phyloP scores from a whole-genome alignment of 2,329 filamentous ascomycete genomes.

The Cladophialophora bantiana region DNA sequence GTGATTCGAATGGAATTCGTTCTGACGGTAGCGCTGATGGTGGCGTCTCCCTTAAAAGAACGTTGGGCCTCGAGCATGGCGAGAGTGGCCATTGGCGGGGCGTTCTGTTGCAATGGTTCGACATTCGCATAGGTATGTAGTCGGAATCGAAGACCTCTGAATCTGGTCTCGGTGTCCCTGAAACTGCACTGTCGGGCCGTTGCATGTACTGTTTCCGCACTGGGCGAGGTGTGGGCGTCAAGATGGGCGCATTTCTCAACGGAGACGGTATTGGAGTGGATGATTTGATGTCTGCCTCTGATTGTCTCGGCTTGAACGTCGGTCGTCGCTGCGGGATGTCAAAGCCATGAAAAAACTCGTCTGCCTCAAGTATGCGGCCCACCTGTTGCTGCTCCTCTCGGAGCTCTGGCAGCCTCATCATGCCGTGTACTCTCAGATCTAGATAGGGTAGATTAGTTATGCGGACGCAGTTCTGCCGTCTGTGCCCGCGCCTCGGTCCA shows the following conservation, averaged over 20 bases:
- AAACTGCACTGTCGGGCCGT: constrained; percentile 9
- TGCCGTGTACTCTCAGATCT: constrained; percentile 12
- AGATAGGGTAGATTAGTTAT: constrained; percentile 41
- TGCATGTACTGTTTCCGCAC: constrained; percentile 20
- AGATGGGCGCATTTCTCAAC: constrained; percentile 27
- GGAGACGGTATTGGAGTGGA: constrained; percentile 24
- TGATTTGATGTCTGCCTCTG: constrained; percentile 7
- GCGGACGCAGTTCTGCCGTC: constrained; percentile 53
- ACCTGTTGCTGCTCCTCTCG: constrained; percentile 22
- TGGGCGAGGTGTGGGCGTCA: constrained; percentile 29
- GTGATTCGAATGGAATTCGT: constrained; percentile 25
- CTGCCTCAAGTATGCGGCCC: neutral
- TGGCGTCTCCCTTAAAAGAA: constrained; percentile 15
- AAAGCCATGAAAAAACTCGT: neutral
- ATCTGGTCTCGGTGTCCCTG: constrained; percentile 29
- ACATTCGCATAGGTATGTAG: neutral
- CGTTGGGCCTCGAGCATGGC: neutral
- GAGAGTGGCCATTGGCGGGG: constrained; percentile 28
- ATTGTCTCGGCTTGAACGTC: neutral
- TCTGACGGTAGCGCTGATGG: constrained; percentile 17
- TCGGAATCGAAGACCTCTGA: constrained; percentile 27
- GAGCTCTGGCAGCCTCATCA: constrained; percentile 22
- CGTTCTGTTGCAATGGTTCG: constrained; percentile 9
- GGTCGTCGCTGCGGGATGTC: constrained; percentile 7
- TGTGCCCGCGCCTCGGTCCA: constrained; percentile 46